These are phyloP conservation scores for Gracilaria domingensis DNA, from an alignment of 23 red algal species.

Conservation along the genomic window DNA sequence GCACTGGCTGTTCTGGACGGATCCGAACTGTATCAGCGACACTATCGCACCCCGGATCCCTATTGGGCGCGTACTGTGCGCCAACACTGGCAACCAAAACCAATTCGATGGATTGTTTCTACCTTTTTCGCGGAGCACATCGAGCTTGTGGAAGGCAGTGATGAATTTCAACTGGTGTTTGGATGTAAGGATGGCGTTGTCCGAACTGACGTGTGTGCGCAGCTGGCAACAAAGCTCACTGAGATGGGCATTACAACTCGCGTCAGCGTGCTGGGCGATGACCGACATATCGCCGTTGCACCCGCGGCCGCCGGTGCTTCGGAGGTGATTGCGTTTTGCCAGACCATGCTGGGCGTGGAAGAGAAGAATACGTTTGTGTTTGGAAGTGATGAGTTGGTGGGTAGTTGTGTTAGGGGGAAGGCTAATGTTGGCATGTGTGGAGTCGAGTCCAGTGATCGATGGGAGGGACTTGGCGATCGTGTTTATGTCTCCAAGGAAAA, in stretches of 20 bases:
- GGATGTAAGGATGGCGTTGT: not conserved
- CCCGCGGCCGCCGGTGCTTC: slow-evolving; percentile 35
- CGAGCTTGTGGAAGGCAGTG: not conserved
- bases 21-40: slow-evolving; percentile 66
- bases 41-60: slow-evolving; percentile 71
- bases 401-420: slow-evolving; percentile 44
- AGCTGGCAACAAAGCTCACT: slow-evolving; percentile 29
- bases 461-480: slow-evolving; percentile 24
- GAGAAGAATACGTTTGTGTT: slow-evolving; percentile 59
- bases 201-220: slow-evolving; percentile 4
- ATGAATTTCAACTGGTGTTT: slow-evolving; percentile 33
- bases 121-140: slow-evolving; percentile 32
- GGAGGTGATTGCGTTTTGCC: slow-evolving; percentile 59
- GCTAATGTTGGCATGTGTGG: slow-evolving; percentile 20
- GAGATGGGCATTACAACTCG: slow-evolving; percentile 61
- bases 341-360: slow-evolving; percentile 55
- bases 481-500: slow-evolving; percentile 56
- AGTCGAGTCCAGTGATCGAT: not conserved
- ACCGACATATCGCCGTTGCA: slow-evolving; percentile 14
- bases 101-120: slow-evolving; percentile 48
- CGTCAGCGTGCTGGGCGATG: slow-evolving; percentile 1
- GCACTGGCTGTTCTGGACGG: slow-evolving; percentile 39
- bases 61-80: slow-evolving; percentile 53
- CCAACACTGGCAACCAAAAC: slow-evolving; percentile 64
- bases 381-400: slow-evolving; percentile 52